phyloP scores from a whole-genome alignment of 2,329 filamentous ascomycete genomes.

The Neopestalotiopsis rosae region DNA sequence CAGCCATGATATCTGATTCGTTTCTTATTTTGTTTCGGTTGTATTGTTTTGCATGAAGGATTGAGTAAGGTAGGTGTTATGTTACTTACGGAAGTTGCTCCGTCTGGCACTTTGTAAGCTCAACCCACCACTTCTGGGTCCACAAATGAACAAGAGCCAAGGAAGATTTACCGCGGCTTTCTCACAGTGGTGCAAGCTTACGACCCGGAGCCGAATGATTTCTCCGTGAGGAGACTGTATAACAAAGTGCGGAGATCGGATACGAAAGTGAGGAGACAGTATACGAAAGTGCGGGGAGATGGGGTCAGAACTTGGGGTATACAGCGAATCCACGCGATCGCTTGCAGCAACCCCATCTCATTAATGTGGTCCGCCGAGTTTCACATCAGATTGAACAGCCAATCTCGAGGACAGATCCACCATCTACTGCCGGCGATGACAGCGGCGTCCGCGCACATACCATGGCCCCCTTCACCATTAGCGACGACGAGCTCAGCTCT shows the following conservation, averaged over 20 bases:
- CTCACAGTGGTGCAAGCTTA: background rate
- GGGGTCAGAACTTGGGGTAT: background rate
- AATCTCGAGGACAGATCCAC: background rate
- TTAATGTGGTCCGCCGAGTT: background rate
- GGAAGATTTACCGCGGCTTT: background rate
- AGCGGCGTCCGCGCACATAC: background rate
- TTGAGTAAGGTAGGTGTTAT: background rate
- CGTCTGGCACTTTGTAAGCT: background rate
- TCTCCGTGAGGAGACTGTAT: background rate
- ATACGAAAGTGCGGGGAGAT: background rate
- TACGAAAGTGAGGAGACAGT: background rate
- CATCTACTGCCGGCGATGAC: background rate
- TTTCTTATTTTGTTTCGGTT: background rate
- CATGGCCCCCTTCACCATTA: background rate
- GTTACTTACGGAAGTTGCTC: background rate
- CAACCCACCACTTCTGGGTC: background rate
- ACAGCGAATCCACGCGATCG: background rate
- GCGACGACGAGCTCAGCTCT: background rate
- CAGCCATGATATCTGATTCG: background rate
- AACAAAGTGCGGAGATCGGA: background rate
- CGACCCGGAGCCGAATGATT: background rate
- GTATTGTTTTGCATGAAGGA: background rate
- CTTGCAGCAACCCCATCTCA: background rate
- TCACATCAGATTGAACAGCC: background rate
- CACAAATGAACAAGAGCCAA: background rate